Evolutionary conservation across 768 basidiomycete species (phyloP), one percentile per base, ranked within the genome.

Genomic region (Pleurotus platypus): DNA sequence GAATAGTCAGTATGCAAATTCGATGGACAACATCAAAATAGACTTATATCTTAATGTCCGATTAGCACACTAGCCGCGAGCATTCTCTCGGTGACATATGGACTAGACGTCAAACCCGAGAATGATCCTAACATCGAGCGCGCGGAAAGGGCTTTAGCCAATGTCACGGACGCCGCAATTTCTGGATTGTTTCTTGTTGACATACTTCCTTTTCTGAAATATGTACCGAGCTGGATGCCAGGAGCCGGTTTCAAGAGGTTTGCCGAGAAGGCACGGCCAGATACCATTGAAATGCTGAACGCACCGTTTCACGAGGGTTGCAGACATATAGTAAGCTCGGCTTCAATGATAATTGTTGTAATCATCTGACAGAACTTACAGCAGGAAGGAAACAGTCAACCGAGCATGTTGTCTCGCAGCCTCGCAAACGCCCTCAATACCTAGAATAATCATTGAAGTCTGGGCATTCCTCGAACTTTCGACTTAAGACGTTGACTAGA

Each of bases 111-210:
- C 49, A 56, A 61, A 3, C 68, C 65, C n/a, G 56, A 59, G 4
- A 57, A 72, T 20, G 69, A 75, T 57, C 49, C 50, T 22, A 68
- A 70, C 39, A 68, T 74, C 35, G 54, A 56, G n/a, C 60, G 69
- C 1, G 68, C 62, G 4, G 69, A 73, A 18, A 54, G 58, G 0
- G 72, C 68, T 15, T 66, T 65, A 13, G 30, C 62, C 64, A 46
- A 67, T 61, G 58, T 43, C 71, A 35, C 58, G 60, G 2, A 62
- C 63, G 4, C 57, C 61, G 18, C 60, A 64, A 50, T 65, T 68
- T 50, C 70, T 70, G 2, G 69, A 68, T 12, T 65, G 62, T 18
- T 63, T 57, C 26, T 71, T 0, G 58, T 67, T 5, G 71, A 72
- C 7, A 11, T n/a, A 12, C 20, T 55, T 11, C 53, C 53, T 6